Evolutionary conservation across 179 eudicot species (phyloP), one percentile per base, ranked within the genome.

Genomic region (Vitellaria paradoxa): DNA sequence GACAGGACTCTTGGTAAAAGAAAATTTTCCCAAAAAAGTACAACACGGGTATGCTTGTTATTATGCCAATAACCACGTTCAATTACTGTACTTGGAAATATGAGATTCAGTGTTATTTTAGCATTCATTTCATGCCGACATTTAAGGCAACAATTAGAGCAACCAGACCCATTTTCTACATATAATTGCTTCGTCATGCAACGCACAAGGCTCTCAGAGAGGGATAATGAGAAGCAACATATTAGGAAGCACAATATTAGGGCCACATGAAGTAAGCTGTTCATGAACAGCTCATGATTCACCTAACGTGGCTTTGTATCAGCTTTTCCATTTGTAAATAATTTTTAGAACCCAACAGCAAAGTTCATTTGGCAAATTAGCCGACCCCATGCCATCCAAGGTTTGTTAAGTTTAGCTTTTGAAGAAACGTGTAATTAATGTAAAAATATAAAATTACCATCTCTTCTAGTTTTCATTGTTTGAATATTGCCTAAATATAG

Each of bases 131-230:
- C 40, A 23, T 61, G 12, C 9, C 21, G 5, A 61, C 26, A 61
- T 61, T 61, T 61, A 12, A 61, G 30, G 26, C 26, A 61, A 61
- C 13, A 61, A 4, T 24, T 21, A 20, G 91, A 62, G 99, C 99
- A 61, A 61, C 7, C 65, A 61, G 65, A 21, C 13, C 11, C 12
- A 68, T 93, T 93, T 71, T 98, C 99, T 86, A 91, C 93, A 80
- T 7, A 5, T 24, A 62, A 10, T 24, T 4, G 5, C 10, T 62
- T 62, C 3, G 10, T 24, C 6, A 15, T 62, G 66, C 30, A 21
- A 9, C 20, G 3, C 8, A 24, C 66, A 62, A 23, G 63, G 40
- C 40, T 21, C 14, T 21, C 5, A 12, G n/a, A 62, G 40, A 21
- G 24, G 23, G 24, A 21, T 62, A 11, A 62, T 24, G 37, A 24